Conservation (phyloP, 805 yeast species). For the Saccharomyces paradoxus region DNA sequence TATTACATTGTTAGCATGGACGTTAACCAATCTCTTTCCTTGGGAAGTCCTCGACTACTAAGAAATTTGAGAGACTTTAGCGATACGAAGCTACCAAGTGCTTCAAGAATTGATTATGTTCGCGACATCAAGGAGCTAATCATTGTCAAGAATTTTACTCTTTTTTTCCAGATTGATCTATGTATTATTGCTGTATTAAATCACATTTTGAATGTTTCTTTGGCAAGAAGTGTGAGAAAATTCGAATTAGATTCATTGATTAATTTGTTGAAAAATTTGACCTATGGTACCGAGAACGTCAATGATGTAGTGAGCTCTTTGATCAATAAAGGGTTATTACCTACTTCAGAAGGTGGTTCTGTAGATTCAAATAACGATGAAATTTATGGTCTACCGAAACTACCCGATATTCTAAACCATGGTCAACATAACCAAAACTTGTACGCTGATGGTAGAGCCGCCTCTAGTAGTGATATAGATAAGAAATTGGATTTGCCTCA, state of each 20-base stretch:
- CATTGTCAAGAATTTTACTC: slow-evolving; percentile 41
- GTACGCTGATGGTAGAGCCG: neutral
- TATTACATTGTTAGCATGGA: slow-evolving; percentile 37
- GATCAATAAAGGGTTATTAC: slow-evolving; percentile 24
- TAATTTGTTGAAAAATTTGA: slow-evolving; percentile 27
- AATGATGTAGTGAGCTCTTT: slow-evolving; percentile 23
- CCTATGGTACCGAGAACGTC: slow-evolving; percentile 27
- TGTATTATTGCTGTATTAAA: slow-evolving; percentile 31
- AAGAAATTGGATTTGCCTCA: slow-evolving; percentile 33
- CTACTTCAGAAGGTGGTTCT: slow-evolving; percentile 25
- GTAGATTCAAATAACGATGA: slow-evolving; percentile 28
- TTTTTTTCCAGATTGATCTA: slow-evolving; percentile 40
- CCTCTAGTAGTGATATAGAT: slow-evolving; percentile 15
- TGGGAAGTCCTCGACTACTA: slow-evolving; percentile 35
- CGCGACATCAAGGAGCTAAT: slow-evolving; percentile 37
- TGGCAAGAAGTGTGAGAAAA: slow-evolving; percentile 36
- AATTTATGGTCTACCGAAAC: slow-evolving; percentile 26
- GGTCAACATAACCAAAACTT: slow-evolving; percentile 4
- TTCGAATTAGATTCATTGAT: slow-evolving; percentile 34
- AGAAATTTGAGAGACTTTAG: slow-evolving; percentile 33
- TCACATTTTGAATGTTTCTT: slow-evolving; percentile 27
- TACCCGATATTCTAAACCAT: slow-evolving; percentile 23
- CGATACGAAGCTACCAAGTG: slow-evolving; percentile 39
- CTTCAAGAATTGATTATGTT: slow-evolving; percentile 31
- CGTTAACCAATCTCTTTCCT: slow-evolving; percentile 35